These are phyloP conservation scores for Heimioporus punctisporus DNA, from an alignment of 1,284 basidiomycete species.

Conservation along the genomic window DNA sequence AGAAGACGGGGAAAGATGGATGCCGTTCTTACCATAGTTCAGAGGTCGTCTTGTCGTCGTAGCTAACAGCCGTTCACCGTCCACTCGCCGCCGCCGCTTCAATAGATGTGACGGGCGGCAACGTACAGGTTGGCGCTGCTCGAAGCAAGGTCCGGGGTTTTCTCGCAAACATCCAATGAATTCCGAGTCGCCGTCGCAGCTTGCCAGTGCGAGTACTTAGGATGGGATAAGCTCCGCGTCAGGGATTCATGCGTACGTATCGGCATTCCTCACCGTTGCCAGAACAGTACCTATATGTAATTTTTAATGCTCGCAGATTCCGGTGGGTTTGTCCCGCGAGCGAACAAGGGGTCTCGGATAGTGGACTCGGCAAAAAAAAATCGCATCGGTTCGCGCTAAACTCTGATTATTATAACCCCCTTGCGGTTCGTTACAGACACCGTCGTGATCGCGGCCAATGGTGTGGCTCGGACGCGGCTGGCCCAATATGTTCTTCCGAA, in stretches of 20 bases:
- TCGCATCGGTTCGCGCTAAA: slow-evolving; percentile 6
- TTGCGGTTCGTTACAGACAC: slow-evolving; percentile 20
- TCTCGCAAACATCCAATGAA: too few species aligned
- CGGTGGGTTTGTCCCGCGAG: slow-evolving; percentile 21
- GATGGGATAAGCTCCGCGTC: neutral
- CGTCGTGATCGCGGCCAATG: slow-evolving; percentile 1
- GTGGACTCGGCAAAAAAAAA: slow-evolving; percentile 15
- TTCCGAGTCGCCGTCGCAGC: too few species aligned
- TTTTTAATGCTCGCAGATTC: slow-evolving; percentile 5
- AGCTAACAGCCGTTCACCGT: slow-evolving; percentile 1
- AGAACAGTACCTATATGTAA: slow-evolving; percentile 10
- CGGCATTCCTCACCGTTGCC: slow-evolving; percentile 10
- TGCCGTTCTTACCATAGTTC: slow-evolving; percentile 7
- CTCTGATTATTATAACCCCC: slow-evolving; percentile 20
- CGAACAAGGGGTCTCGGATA: slow-evolving; percentile 9
- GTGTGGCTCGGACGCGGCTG: neutral
- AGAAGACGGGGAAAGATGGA: neutral
- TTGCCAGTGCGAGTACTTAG: too few species aligned
- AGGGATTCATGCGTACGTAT: slow-evolving; percentile 5
- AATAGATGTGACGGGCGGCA: neutral
- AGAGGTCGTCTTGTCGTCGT: neutral
- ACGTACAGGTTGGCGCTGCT: neutral
- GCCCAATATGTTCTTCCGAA: slow-evolving; percentile 12
- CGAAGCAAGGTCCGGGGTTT: too few species aligned
- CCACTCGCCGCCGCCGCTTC: slow-evolving; percentile 12